Percentiles rank a stretch among this genome's conserved stretches.
Evolutionary conservation across 768 basidiomycete genomes (phyloP).

Genomic region (Termitomyces sp.): DNA sequence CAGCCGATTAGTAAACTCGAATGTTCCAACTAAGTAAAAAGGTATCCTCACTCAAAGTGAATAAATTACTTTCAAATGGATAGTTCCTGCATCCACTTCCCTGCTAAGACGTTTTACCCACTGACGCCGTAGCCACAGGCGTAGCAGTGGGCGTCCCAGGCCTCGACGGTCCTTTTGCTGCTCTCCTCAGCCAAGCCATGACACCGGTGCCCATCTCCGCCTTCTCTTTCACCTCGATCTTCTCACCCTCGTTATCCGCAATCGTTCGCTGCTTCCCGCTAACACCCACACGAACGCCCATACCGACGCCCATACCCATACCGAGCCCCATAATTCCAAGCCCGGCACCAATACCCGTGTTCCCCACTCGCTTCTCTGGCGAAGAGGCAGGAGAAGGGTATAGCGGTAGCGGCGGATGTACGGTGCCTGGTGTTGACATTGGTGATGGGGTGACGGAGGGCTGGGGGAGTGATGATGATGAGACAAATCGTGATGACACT

Average conservation of each 20-base stretch:
- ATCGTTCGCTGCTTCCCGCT: background rate
- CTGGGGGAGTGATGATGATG: background rate
- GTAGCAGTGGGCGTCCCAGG: conserved; percentile 11
- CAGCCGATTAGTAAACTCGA: background rate
- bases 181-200: conserved; percentile 17
- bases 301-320: conserved; percentile 18
- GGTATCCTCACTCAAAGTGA: background rate
- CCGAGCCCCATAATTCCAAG: conserved; percentile 22
- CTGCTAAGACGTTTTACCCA: background rate
- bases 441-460: background rate
- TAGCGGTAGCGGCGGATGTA: background rate
- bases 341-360: conserved; percentile 15
- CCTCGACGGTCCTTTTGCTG: conserved; percentile 8
- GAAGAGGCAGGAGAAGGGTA: background rate
- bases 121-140: background rate
- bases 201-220: conserved; percentile 7
- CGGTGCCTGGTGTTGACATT: background rate
- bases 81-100: background rate
- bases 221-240: background rate
- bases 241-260: background rate
- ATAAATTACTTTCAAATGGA: background rate
- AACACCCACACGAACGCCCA: conserved; percentile 17
- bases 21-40: background rate
- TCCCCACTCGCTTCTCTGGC: background rate
- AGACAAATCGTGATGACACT: background rate